phyloP scores from a whole-genome alignment of 179 eudicot genomes.

The Carnegiea gigantea region DNA sequence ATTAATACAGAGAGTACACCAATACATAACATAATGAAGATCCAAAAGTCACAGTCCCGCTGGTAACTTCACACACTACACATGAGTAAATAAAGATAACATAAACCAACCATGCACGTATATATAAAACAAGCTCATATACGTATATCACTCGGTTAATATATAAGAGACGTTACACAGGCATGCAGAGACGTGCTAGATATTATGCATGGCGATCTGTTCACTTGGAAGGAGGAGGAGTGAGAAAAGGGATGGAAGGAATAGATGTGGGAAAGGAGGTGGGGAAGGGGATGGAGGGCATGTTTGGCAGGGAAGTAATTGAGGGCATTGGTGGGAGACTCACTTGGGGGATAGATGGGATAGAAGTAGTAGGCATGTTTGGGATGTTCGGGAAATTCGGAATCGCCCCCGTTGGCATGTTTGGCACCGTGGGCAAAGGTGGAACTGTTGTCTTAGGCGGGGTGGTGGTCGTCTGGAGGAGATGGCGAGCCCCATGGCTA shows the following conservation, averaged over 20 bases:
- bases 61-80: background rate
- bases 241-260: constrained; percentile 1
- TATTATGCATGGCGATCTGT: background rate
- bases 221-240: constrained; percentile 21
- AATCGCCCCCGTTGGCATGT: background rate
- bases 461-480: constrained; percentile 25
- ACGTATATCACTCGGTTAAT: background rate
- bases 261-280: background rate
- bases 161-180: background rate
- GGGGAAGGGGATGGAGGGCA: constrained; percentile 16
- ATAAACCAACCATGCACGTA: background rate
- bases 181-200: background rate
- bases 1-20: background rate
- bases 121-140: background rate
- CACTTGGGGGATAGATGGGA: constrained; percentile 12
- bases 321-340: constrained; percentile 12
- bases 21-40: background rate
- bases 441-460: constrained; percentile 17
- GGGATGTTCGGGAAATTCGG: constrained; percentile 19
- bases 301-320: constrained; percentile 5
- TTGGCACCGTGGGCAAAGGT: constrained; percentile 1
- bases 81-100: background rate
- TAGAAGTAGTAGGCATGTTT: background rate
- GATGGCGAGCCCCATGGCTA: constrained; percentile 24
- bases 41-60: background rate